phyloP scores from a whole-genome alignment of 2,329 filamentous ascomycete species.

The Chaetothyriales sp. region DNA sequence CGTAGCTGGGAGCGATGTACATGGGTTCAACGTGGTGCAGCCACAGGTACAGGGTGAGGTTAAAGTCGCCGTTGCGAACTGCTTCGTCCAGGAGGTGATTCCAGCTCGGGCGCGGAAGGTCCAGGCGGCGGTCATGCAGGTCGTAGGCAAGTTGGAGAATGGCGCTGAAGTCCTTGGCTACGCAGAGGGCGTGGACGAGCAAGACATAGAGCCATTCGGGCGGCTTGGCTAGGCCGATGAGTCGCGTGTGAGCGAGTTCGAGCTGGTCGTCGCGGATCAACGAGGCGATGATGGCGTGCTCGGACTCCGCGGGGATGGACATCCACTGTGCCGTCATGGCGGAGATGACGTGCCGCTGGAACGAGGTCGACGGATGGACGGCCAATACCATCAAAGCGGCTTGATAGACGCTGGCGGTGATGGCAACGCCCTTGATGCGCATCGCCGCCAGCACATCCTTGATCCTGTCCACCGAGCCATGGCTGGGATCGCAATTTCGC shows the following conservation, averaged over 20 bases:
- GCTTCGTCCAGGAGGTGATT: conserved; percentile 63
- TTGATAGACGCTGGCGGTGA: conserved; percentile 57
- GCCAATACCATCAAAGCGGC: conserved; percentile 60
- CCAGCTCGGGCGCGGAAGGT: conserved; percentile 48
- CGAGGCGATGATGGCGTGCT: conserved; percentile 56
- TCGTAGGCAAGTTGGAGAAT: conserved; percentile 54
- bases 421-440: conserved; percentile 44
- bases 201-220: conserved; percentile 67
- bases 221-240: conserved; percentile 36
- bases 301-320: conserved; percentile 45
- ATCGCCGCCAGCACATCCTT: conserved; percentile 58
- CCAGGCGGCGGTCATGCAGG: conserved; percentile 35
- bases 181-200: conserved; percentile 59
- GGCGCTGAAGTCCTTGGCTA: conserved; percentile 62
- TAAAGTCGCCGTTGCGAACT: conserved; percentile 47
- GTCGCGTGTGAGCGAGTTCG: conserved; percentile 59
- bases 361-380: conserved; percentile 71
- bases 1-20: conserved; percentile 40
- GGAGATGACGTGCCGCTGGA: conserved; percentile 56
- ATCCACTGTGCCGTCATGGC: conserved; percentile 57
- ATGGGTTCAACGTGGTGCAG: conserved; percentile 45
- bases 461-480: conserved; percentile 55
- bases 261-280: conserved; percentile 69
- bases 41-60: conserved; percentile 60
- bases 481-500: conserved; percentile 49